Evolutionary conservation across 805 yeast species (phyloP), one percentile per base, ranked within the genome.

Genomic region (Candida manassasensis): DNA sequence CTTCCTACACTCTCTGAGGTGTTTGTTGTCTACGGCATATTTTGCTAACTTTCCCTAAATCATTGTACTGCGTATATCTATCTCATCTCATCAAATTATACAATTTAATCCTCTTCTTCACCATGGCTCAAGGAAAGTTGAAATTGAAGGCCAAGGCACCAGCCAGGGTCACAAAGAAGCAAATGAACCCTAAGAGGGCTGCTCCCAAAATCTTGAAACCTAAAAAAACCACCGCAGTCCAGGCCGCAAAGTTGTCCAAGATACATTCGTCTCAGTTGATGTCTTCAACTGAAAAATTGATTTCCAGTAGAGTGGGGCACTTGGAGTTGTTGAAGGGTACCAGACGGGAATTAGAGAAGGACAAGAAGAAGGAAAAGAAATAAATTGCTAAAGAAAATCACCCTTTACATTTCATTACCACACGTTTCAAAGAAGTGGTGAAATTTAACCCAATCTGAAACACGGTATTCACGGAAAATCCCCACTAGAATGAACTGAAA

Each of bases 231-330:
- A 73, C 71, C 39, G 55, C 63, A 4, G 54, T 53, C 32, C 50
- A 53, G 35, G 63, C 79, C 43, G 69, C 71, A 39, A 77, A 77
- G 47, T 62, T 83, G 39, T 65, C 71, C 34, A 81, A 79, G 55
- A 67, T 71, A 27, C 84, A 77, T 52, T 57, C 68, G 26, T 71
- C 76, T 3, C 75, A 69, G 47, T 76, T 67, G 55, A 68, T 61
- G 32, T 53, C 76, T 3, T 68, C 75, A 27, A 90, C 97, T 3
- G 98, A 90, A 61, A 87, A 78, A 62, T 69, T 87, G 38, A 77
- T 90, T 47, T 81, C 97, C 2, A 72, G 94, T 38, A 75, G 90
- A 56, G 97, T 90, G 6, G 98, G 98, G 17, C 97, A 90, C 59
- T 71, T 90, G 50, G 98, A 90, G 63, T 57, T 90, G 26, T 66